Conservation (phyloP, 2,329 filamentous ascomycete species). For the Aspergillus sp. region DNA sequence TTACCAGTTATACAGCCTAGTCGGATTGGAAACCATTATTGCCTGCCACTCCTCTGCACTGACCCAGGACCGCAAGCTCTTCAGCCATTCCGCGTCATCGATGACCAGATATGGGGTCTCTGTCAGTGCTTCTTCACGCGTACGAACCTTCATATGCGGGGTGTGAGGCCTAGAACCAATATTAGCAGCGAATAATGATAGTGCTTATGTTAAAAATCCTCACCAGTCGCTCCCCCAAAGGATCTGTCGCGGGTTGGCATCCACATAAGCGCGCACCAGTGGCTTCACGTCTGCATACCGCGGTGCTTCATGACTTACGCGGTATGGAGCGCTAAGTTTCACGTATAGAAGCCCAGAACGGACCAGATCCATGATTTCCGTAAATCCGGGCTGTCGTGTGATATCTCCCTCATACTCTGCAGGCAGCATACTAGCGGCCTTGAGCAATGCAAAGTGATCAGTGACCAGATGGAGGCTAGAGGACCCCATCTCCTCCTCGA, state of each 20-base stretch:
- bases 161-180: slow-evolving; percentile 36
- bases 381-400: slow-evolving; percentile 32
- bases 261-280: slow-evolving; percentile 33
- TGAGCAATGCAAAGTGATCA: slow-evolving; percentile 42
- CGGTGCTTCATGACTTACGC: slow-evolving; percentile 33
- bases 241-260: slow-evolving; percentile 35
- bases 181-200: too few species aligned
- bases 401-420: slow-evolving; percentile 23
- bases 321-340: slow-evolving; percentile 44
- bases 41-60: slow-evolving; percentile 26
- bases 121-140: slow-evolving; percentile 34
- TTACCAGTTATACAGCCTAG: slow-evolving; percentile 17
- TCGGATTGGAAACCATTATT: slow-evolving; percentile 28
- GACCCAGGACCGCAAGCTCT: slow-evolving; percentile 28
- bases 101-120: slow-evolving; percentile 32
- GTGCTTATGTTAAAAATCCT: not conserved
- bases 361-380: slow-evolving; percentile 33
- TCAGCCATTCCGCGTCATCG: slow-evolving; percentile 31
- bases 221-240: slow-evolving; percentile 45
- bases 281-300: slow-evolving; percentile 35
- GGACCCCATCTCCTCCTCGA: slow-evolving; percentile 23
- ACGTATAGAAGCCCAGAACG: slow-evolving; percentile 36
- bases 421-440: slow-evolving; percentile 36
- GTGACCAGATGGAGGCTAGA: slow-evolving; percentile 34
- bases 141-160: slow-evolving; percentile 40